These are phyloP conservation scores for Chaetomium fimeti DNA, from an alignment of 495 filamentous ascomycete genomes.

Conservation along the genomic window DNA sequence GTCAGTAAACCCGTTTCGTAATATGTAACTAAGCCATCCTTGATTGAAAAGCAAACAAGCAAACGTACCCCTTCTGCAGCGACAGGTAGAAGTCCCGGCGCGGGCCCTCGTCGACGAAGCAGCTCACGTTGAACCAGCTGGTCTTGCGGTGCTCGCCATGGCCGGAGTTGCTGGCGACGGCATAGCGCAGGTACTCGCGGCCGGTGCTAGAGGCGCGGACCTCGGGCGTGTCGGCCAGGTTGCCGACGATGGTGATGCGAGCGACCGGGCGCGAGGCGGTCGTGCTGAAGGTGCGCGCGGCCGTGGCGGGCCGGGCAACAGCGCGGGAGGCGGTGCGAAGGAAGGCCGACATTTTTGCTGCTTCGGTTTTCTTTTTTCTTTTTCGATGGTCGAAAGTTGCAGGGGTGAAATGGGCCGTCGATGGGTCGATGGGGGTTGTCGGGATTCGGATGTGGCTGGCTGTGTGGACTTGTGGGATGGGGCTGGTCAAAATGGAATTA, in stretches of 20 bases:
- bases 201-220: slow-evolving; percentile 62
- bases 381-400: background rate
- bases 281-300: slow-evolving; percentile 56
- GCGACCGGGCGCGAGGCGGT: slow-evolving; percentile 58
- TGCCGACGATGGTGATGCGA: slow-evolving; percentile 69
- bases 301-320: slow-evolving; percentile 34
- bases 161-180: slow-evolving; percentile 60
- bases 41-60: too few species aligned
- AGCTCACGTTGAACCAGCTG: slow-evolving; percentile 72
- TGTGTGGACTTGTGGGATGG: background rate
- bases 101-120: slow-evolving; percentile 60
- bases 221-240: slow-evolving; percentile 70
- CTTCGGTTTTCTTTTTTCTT: background rate
- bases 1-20: background rate
- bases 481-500: background rate
- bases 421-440: background rate
- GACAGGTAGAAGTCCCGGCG: slow-evolving; percentile 62
- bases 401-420: background rate
- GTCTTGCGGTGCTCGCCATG: slow-evolving; percentile 60
- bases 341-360: slow-evolving; percentile 43
- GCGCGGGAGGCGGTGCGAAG: slow-evolving; percentile 43
- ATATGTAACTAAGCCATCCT: background rate
- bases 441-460: background rate
- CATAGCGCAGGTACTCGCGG: slow-evolving; percentile 65
- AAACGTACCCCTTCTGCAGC: slow-evolving; percentile 75